Evolutionary conservation across 352 stramenopile species (phyloP), one percentile per base, ranked within the genome.

Genomic region (Albugo candida): DNA sequence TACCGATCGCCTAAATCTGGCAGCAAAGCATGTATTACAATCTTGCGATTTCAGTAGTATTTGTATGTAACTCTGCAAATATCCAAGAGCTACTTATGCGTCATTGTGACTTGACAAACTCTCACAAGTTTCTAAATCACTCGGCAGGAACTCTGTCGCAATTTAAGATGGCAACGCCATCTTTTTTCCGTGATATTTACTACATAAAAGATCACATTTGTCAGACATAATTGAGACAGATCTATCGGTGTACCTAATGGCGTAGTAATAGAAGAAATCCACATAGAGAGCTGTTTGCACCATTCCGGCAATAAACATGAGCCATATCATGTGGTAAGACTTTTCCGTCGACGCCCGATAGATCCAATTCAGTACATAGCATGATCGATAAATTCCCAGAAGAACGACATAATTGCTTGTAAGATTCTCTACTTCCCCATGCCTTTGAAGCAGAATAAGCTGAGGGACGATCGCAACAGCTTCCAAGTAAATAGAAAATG

Each of bases 231-330:
- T 52, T 13, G 16, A 47, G 31, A 31, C 13, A 40, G n/a, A 35
- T 21, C 43, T 5, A 40, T 11, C 5, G 16, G 46, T 59, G 48
- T 53, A 92, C 78, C 78, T 92, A 48, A 92, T 83, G 44, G 93
- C 67, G 63, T 99, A 99, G 75, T 99, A 99, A 79, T 99, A 99
- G 74, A 99, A 99, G 54, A 99, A 99, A 67, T 99, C 96, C 19
- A 95, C 89, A 73, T 99, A 99, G 34, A 99, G 76, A 41, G 88
- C 71, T 1, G 96, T 99, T 70, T 99, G 96, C 50, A 99, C 79
- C 53, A 98, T 89, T 17, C 95, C 96, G 47, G 86, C 94, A 56
- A 99, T 93, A 61, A 98, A 99, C 54, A 97, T 96, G 44, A 99
- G 83, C 74, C 83, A 98, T 64, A 98, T 96, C 64, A 97, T 95